Conservation (phyloP, 257 asterid genomes). For the Gentiana macrophylla region DNA sequence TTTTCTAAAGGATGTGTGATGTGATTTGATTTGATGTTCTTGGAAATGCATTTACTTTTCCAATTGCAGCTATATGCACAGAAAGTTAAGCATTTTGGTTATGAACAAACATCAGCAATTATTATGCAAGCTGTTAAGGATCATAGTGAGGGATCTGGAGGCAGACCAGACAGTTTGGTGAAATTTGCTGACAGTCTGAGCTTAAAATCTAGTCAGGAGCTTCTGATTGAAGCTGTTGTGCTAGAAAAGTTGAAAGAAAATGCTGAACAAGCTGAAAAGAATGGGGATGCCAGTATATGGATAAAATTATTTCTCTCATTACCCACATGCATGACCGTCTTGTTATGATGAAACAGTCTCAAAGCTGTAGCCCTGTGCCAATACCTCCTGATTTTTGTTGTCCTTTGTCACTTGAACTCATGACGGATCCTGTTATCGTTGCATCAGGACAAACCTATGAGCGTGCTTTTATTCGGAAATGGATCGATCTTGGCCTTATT, state of each 20-base stretch:
- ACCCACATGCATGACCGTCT: conserved; percentile 80
- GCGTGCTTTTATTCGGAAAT: conserved; percentile 61
- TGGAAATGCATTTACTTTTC: not conserved
- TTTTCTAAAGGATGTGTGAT: too few relatives aligned
- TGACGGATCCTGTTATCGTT: conserved; percentile 89
- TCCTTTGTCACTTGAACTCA: conserved; percentile 82
- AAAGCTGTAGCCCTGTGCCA: conserved; percentile 46
- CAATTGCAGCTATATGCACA: conserved; percentile 35
- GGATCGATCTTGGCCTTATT: conserved; percentile 83
- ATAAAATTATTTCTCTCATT: conserved; percentile 58
- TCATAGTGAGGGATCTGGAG: conserved; percentile 60
- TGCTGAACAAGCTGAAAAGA: conserved; percentile 67
- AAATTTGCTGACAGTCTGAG: conserved; percentile 49
- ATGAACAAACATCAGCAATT: conserved; percentile 38
- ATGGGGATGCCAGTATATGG: conserved; percentile 49
- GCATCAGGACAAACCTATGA: conserved; percentile 95
- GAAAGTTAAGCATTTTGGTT: conserved; percentile 51
- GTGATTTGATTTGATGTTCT: not conserved
- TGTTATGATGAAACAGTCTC: conserved; percentile 56
- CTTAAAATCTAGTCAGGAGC: conserved; percentile 71
- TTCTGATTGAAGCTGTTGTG: conserved; percentile 76
- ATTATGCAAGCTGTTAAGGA: conserved; percentile 47
- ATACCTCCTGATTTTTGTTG: conserved; percentile 84
- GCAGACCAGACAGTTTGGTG: conserved; percentile 50
- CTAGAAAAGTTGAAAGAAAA: conserved; percentile 81